Conservation (phyloP, 352 stramenopile genomes). For the Aphanomyces astaci region DNA sequence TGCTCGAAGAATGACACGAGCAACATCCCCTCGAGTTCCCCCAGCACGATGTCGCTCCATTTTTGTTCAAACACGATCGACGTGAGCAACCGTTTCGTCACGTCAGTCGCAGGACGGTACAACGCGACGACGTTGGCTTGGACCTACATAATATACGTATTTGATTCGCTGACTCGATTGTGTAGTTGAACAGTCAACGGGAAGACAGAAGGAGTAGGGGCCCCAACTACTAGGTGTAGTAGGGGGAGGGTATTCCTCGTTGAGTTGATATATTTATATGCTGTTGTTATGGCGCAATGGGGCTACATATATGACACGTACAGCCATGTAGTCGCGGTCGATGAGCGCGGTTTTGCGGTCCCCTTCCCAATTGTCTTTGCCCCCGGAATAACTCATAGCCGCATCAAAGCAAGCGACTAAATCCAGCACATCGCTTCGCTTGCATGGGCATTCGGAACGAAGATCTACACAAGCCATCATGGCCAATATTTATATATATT, state of each 20-base stretch:
- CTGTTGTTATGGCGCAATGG: neutral
- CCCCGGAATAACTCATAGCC: slow-evolving; percentile 52
- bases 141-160: slow-evolving; percentile 11
- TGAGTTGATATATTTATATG: neutral
- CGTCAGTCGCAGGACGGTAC: neutral
- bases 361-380: slow-evolving; percentile 39
- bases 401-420: slow-evolving; percentile 60
- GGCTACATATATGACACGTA: slow-evolving; percentile 27
- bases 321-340: slow-evolving; percentile 59
- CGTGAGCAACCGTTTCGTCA: slow-evolving; percentile 31
- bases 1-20: slow-evolving; percentile 85
- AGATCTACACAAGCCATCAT: slow-evolving; percentile 36
- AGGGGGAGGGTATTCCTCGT: neutral
- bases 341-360: slow-evolving; percentile 47
- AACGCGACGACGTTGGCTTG: slow-evolving; percentile 9
- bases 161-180: too few relatives aligned
- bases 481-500: too few relatives aligned
- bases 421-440: slow-evolving; percentile 57
- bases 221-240: slow-evolving; percentile 27
- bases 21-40: slow-evolving; percentile 83
- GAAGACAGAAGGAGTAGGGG: too few relatives aligned
- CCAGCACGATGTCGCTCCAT: slow-evolving; percentile 81
- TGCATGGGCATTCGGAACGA: slow-evolving; percentile 48
- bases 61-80: slow-evolving; percentile 85
- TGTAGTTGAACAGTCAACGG: too few relatives aligned